A percentile compares a stretch with the other conserved stretches of the same genome.
These are phyloP conservation scores for Stemphylium beticola DNA, from an alignment of 2,329 filamentous ascomycete genomes.

Conservation along the genomic window DNA sequence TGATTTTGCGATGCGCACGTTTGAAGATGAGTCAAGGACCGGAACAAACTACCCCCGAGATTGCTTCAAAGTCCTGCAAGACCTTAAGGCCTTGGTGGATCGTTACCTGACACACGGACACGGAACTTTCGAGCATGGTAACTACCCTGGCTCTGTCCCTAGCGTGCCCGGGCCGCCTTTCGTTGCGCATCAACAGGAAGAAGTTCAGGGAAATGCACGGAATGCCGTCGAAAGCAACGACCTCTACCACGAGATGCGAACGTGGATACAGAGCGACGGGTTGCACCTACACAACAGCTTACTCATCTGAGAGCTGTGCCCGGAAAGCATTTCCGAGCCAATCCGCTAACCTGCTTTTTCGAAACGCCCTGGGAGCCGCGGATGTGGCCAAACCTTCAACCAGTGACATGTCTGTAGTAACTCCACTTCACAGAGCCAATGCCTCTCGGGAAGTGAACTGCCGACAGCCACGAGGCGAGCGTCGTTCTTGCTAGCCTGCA, in stretches of 20 bases:
- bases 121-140: background rate
- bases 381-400: background rate
- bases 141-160: background rate
- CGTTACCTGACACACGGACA: conserved; percentile 20
- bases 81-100: conserved; percentile 29
- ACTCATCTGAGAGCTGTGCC: conserved; percentile 17
- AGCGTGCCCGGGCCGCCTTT: background rate
- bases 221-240: conserved; percentile 1
- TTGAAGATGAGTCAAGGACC: conserved; percentile 29
- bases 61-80: conserved; percentile 31
- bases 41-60: conserved; percentile 35
- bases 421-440: background rate
- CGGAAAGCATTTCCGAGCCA: background rate
- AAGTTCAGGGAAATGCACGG: background rate
- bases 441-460: background rate
- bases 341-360: background rate
- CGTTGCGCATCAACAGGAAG: background rate
- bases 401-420: conserved; percentile 5
- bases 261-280: conserved; percentile 26
- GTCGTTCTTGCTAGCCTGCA: background rate
- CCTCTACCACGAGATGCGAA: conserved; percentile 22
- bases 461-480: background rate
- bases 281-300: conserved; percentile 19
- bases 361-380: background rate
- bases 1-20: conserved; percentile 29